Conservation (phyloP, 176 grass and related monocot genomes). For the Oropetium thomaeum region DNA sequence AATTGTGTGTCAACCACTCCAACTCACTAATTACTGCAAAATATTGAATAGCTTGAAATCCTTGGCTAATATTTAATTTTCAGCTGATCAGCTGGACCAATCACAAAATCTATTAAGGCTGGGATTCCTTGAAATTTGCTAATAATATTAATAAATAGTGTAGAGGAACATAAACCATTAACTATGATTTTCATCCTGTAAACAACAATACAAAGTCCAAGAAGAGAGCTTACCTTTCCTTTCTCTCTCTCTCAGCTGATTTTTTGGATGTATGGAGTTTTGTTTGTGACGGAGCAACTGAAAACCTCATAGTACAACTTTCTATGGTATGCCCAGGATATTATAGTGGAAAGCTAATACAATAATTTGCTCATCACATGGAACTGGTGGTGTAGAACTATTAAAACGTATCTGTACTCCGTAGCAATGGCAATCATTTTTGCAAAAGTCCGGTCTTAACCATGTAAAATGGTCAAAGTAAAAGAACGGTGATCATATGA, state of each 20-base stretch:
- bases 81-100: neutral
- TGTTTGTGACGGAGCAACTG: constrained; percentile 30
- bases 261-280: neutral
- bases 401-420: constrained; percentile 12
- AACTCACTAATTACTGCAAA: constrained; percentile 36
- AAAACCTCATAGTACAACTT: constrained; percentile 33
- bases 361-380: constrained; percentile 54
- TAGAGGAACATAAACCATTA: constrained; percentile 13
- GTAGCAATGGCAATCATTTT: constrained; percentile 23
- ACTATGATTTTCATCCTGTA: constrained; percentile 14
- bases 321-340: constrained; percentile 39
- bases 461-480: constrained; percentile 40
- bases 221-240: constrained; percentile 27
- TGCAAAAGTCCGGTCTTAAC: neutral
- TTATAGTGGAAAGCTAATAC: constrained; percentile 44
- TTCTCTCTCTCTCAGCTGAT: constrained; percentile 11
- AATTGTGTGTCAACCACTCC: constrained; percentile 35
- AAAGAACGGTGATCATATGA: constrained; percentile 43
- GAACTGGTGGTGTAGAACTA: constrained; percentile 45
- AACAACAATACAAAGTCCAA: constrained; percentile 8
- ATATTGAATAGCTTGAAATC: constrained; percentile 28
- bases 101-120: constrained; percentile 4
- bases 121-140: neutral
- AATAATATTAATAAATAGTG: constrained; percentile 7
- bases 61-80: neutral